These are phyloP conservation scores for Suillus subaureus DNA, from an alignment of 768 basidiomycete genomes.

Conservation along the genomic window DNA sequence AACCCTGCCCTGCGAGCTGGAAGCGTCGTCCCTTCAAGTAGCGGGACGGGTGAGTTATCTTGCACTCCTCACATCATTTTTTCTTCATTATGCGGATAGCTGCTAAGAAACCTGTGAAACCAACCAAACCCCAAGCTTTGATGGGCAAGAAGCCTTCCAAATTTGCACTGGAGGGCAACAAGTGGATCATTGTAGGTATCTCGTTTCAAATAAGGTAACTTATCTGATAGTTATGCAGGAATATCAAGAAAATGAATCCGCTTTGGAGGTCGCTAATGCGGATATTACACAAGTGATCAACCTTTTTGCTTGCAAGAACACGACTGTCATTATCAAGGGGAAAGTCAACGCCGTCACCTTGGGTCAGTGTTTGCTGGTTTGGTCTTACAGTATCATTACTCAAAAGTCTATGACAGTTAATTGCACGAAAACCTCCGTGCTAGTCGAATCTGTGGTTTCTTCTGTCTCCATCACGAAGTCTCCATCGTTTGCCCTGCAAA, in stretches of 20 bases:
- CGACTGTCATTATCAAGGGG: constrained; percentile 81
- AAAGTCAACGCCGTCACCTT: constrained; percentile 95
- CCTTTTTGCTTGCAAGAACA: constrained; percentile 88
- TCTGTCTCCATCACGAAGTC: constrained; percentile 87
- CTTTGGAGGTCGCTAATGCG: constrained; percentile 71
- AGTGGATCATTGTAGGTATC: constrained; percentile 83
- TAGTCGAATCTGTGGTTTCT: constrained; percentile 93
- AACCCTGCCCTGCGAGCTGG: constrained; percentile 80
- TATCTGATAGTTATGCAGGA: constrained; percentile 54
- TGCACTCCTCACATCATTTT: constrained; percentile 22
- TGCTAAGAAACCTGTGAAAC: constrained; percentile 71
- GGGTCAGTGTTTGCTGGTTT: constrained; percentile 46
- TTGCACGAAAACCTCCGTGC: constrained; percentile 83
- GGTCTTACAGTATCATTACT: constrained; percentile 4
- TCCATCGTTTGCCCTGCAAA: constrained; percentile 91
- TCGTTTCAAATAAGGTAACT: not conserved
- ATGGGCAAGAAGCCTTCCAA: constrained; percentile 92
- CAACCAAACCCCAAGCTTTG: constrained; percentile 81
- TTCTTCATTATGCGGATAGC: constrained; percentile 22
- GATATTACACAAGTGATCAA: constrained; percentile 85
- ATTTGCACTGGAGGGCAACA: constrained; percentile 86
- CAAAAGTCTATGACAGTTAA: constrained; percentile 56
- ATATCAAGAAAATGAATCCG: constrained; percentile 82
- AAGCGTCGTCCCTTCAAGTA: constrained; percentile 47
- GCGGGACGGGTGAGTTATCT: constrained; percentile 33